Evolutionary conservation across 371 early-diverging fungal genomes (phyloP), one percentile per base, ranked within the genome.

Genomic region (Apophysomyces elegans): DNA sequence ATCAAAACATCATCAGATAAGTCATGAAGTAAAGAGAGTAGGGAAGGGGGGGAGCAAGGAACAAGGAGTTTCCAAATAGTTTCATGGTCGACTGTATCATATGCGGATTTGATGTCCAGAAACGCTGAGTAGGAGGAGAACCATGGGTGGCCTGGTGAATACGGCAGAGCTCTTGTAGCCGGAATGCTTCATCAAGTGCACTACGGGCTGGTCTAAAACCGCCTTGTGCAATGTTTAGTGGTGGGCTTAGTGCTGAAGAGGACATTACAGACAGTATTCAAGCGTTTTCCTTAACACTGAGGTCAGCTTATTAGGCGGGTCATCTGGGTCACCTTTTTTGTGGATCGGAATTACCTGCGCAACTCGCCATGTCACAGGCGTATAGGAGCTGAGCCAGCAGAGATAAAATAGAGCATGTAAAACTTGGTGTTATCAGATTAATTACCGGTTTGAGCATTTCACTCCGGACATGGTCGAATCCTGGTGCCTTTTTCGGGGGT

Each of bases 381-480:
- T 61, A 12, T 46, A 68, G 0, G 62, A 58, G 72, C 77, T 73
- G 11, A 44, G 41, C 60, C 62, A 77, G 50, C 72, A 77, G 8
- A 77, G 59, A 1, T 58, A 38, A 41, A 71, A 70, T 5, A 70
- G 43, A 0, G 7, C 26, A 9, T 13, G 16, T 1, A 73, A 47
- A 5, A 69, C 4, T 5, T n/a, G 59, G 38, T n/a, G 66, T 14
- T 14, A 72, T 32, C 3, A 39, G 18, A 13, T 18, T 8, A 1
- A 37, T 35, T 7, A 72, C 26, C 0, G 73, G 64, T 37, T 69
- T 62, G 0, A 76, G 46, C 77, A 76, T 76, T 37, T 70, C 71
- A 12, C 65, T 61, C 18, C 61, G 58, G 13, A 76, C 18, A 39
- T 71, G 73, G 21, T 76, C 76, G 8, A 37, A 9, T 41, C 77